phyloP scores from a whole-genome alignment of 225 moss, liverwort and hornwort species.

The Rhytidiadelphus loreus region DNA sequence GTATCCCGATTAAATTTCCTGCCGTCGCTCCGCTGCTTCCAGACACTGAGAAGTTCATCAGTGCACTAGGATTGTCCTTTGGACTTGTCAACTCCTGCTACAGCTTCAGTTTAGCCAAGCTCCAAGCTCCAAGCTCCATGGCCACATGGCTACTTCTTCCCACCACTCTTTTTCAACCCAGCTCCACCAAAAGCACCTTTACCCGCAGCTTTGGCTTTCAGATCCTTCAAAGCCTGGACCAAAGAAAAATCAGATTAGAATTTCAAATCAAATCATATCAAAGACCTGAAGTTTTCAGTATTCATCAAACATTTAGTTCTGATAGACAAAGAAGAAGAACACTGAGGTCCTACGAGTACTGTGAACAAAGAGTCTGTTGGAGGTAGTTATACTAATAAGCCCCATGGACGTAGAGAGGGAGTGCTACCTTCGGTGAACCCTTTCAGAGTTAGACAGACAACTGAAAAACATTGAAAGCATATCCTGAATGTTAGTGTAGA shows the following conservation, averaged over 20 bases:
- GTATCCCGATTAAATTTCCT: neutral
- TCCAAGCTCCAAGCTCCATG: neutral
- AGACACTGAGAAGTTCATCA: neutral
- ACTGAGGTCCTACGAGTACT: neutral
- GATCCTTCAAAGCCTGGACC: slow-evolving; percentile 73
- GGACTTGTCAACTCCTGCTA: neutral
- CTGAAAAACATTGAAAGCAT: neutral
- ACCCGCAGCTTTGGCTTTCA: slow-evolving; percentile 76
- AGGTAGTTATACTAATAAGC: neutral
- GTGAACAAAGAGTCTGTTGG: neutral
- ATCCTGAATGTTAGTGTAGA: neutral
- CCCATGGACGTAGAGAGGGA: neutral
- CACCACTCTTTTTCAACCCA: slow-evolving; percentile 81
- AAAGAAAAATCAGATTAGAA: neutral
- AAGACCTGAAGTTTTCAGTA: neutral
- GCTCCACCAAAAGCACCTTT: slow-evolving; percentile 89
- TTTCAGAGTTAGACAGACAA: neutral
- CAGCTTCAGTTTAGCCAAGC: neutral
- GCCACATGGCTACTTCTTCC: slow-evolving; percentile 52
- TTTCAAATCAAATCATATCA: neutral
- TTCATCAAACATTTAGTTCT: neutral
- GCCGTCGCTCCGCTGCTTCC: slow-evolving; percentile 2
- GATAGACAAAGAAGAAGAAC: neutral
- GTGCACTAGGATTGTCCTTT: neutral
- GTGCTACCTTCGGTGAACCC: neutral